Evolutionary conservation across 225 moss, liverwort and hornwort species (phyloP), one percentile per base, ranked within the genome.

Genomic region (Marchantia paleacea): DNA sequence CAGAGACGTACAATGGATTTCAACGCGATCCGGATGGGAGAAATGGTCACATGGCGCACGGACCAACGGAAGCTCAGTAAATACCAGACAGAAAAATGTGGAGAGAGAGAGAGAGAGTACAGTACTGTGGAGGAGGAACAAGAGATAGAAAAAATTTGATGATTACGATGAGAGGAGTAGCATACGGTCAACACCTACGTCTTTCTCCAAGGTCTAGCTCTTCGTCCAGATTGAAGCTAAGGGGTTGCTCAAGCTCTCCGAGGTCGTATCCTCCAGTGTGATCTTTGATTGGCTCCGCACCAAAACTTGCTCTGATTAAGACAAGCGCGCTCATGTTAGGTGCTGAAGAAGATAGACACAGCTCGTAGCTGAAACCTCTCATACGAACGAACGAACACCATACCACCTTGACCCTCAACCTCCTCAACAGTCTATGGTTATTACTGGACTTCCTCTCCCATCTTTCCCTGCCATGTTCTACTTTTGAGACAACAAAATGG

Each of bases 201-300:
- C 86, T 85, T 79, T 89, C 86, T 63, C 80, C 76, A 49, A 86
- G 85, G 25, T 87, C 89, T 19, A 85, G 85, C 57, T 83, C 89
- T 68, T 87, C 89, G 85, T 85, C 86, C 53, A 85, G 81, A 64
- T 86, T 84, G 79, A 89, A 87, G 85, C 82, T 87, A 18, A 89
- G 84, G 12, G 89, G 89, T 53, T 89, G 89, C 81, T 89, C 89
- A 51, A 89, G 86, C 83, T 87, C 89, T 70, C 86, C 86, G 75
- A 89, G 81, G 73, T 89, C 89, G 89, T 89, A 89, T 69, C 84
- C 84, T 83, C 80, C 85, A 70, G 86, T 63, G 67, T 86, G 86
- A 52, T 87, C 89, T 80, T 89, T 89, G 75, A 80, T 80, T 25
- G 89, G 72, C 80, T 87, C 86, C 82, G 82, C 80, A 76, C 80